Percentiles rank a stretch among this genome's conserved stretches.
phyloP scores from a whole-genome alignment of 192 early-diverging fungal species.

The Rhizophagus clarus region DNA sequence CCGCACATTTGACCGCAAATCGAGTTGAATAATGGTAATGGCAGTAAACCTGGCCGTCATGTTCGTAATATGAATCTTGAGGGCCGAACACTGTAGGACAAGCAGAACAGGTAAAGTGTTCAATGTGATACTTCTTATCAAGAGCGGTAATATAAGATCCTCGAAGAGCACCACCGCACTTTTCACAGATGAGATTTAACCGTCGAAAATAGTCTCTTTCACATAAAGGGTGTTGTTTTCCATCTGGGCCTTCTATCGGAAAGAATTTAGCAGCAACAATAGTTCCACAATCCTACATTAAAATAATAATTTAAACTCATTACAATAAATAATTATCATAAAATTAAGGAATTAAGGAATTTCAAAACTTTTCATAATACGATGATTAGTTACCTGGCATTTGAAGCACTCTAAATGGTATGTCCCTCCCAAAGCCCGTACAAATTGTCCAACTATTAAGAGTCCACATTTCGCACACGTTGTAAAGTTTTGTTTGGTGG shows the following conservation, averaged over 20 bases:
- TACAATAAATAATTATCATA: slow-evolving; percentile 44
- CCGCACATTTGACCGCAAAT: slow-evolving; percentile 92
- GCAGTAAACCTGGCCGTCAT: slow-evolving; percentile 91
- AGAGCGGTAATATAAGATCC: slow-evolving; percentile 92
- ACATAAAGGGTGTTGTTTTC: slow-evolving; percentile 68
- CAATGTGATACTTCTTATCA: slow-evolving; percentile 93
- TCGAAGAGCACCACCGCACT: slow-evolving; percentile 85
- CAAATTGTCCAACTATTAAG: slow-evolving; percentile 84
- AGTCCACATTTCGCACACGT: slow-evolving; percentile 70
- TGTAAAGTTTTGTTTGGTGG: slow-evolving; percentile 30
- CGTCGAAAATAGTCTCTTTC: slow-evolving; percentile 88
- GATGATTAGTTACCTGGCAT: slow-evolving; percentile 74
- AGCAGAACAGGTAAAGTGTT: slow-evolving; percentile 95
- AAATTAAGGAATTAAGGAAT: slow-evolving; percentile 34
- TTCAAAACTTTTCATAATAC: slow-evolving; percentile 32
- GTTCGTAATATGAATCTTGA: slow-evolving; percentile 96
- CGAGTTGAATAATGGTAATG: slow-evolving; percentile 91
- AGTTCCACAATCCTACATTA: slow-evolving; percentile 69
- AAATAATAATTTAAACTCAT: slow-evolving; percentile 21
- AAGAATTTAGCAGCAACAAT: slow-evolving; percentile 88
- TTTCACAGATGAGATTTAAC: slow-evolving; percentile 80
- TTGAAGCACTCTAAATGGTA: slow-evolving; percentile 96
- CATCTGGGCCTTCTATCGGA: slow-evolving; percentile 62
- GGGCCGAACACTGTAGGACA: slow-evolving; percentile 93
- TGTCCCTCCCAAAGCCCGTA: slow-evolving; percentile 78